A percentile compares a stretch with the other conserved stretches of the same genome.
These are phyloP conservation scores for Gossypium rotundifolium DNA, from an alignment of 345 rosid species.

Conservation along the genomic window DNA sequence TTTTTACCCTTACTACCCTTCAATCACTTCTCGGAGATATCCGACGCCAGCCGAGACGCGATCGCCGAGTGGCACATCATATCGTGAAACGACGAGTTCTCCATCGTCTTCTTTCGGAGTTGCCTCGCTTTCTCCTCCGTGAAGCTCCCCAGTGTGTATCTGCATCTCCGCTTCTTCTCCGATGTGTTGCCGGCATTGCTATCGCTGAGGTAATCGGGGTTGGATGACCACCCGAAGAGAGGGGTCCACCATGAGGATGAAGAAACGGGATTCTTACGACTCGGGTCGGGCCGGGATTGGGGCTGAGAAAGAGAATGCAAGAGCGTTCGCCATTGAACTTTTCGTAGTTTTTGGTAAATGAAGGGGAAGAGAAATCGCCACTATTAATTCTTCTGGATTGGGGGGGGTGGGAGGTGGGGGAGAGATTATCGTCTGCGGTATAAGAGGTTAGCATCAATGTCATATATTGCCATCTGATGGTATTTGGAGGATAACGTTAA, in stretches of 20 bases:
- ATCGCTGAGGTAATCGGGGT: slow-evolving; percentile 49
- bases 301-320: slow-evolving; percentile 33
- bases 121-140: slow-evolving; percentile 69
- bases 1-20: background rate
- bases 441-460: background rate
- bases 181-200: background rate
- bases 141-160: slow-evolving; percentile 40
- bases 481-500: background rate
- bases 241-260: slow-evolving; percentile 59
- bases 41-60: slow-evolving; percentile 68
- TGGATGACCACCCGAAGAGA: slow-evolving; percentile 56
- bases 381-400: background rate
- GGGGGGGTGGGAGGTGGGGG: background rate
- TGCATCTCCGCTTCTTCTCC: slow-evolving; percentile 19
- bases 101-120: slow-evolving; percentile 47
- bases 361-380: background rate
- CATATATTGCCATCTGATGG: background rate
- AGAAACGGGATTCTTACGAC: slow-evolving; percentile 15
- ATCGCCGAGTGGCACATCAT: slow-evolving; percentile 73
- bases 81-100: slow-evolving; percentile 51
- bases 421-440: background rate
- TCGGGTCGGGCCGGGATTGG: slow-evolving; percentile 32
- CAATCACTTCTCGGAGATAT: slow-evolving; percentile 27
- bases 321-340: slow-evolving; percentile 41
- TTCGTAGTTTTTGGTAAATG: background rate